Conservation (phyloP, 2,329 filamentous ascomycete species). For the Lachnellula arida region DNA sequence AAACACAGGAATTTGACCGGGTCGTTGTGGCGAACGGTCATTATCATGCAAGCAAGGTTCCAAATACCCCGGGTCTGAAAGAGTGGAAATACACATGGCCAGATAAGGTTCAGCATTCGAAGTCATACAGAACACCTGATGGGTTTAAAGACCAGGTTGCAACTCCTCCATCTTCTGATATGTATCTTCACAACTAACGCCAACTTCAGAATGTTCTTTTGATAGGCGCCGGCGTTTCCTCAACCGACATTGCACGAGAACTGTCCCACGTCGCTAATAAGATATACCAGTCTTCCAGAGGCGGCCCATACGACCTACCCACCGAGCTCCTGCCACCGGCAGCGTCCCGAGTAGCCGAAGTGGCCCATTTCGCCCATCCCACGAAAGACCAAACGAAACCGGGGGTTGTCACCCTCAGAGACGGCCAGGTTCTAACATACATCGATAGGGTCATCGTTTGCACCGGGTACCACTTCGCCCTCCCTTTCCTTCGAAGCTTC, state of each 20-base stretch:
- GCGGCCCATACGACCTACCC: slow-evolving; percentile 22
- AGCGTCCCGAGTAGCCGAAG: slow-evolving; percentile 16
- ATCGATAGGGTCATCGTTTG: slow-evolving; percentile 61
- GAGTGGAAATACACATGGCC: slow-evolving; percentile 53
- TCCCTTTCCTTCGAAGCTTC: slow-evolving; percentile 56
- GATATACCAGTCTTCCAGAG: slow-evolving; percentile 25
- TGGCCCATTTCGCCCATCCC: slow-evolving; percentile 17
- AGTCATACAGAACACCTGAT: slow-evolving; percentile 62
- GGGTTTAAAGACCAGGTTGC: slow-evolving; percentile 46
- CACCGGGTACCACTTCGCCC: slow-evolving; percentile 64
- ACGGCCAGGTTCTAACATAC: slow-evolving; percentile 46
- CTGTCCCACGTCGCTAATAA: slow-evolving; percentile 19
- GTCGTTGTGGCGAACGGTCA: slow-evolving; percentile 64
- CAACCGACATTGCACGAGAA: slow-evolving; percentile 34
- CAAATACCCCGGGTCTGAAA: slow-evolving; percentile 53
- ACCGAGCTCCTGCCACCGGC: slow-evolving; percentile 16
- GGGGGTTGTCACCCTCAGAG: slow-evolving; percentile 46
- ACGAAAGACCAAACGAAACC: slow-evolving; percentile 37
- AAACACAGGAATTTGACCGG: slow-evolving; percentile 49
- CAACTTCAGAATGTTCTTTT: slow-evolving; percentile 44
- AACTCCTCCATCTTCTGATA: neutral
- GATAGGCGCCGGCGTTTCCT: slow-evolving; percentile 51
- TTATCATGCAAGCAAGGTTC: slow-evolving; percentile 59
- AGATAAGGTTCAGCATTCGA: slow-evolving; percentile 59
- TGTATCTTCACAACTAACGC: neutral